Percentiles rank a stretch among this genome's conserved stretches.
phyloP scores from a whole-genome alignment of 495 filamentous ascomycete species.

The Talaromyces stipitatus region DNA sequence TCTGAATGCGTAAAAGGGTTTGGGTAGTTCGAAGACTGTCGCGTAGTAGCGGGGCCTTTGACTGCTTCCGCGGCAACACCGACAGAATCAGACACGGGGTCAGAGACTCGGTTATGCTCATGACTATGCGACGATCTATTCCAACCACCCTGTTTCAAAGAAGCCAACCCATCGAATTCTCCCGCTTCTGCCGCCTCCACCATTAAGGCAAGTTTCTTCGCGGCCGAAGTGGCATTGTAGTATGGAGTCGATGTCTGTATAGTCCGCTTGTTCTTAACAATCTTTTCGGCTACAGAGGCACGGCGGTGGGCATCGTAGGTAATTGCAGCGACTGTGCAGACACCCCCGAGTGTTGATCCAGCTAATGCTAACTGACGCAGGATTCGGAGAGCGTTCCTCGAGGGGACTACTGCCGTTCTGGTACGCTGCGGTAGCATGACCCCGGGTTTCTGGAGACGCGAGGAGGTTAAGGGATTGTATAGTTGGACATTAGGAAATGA shows the following conservation, averaged over 20 bases:
- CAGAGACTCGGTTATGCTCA: background rate
- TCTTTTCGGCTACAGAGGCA: constrained; percentile 32
- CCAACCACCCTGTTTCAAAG: constrained; percentile 24
- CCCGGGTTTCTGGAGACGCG: background rate
- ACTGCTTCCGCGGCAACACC: background rate
- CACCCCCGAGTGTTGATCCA: constrained; percentile 31
- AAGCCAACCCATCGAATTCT: constrained; percentile 31
- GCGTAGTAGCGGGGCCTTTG: no score
- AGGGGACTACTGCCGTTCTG: constrained; percentile 27
- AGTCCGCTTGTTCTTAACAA: constrained; percentile 36
- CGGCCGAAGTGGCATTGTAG: constrained; percentile 37
- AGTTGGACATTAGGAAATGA: background rate
- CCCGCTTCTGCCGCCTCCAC: constrained; percentile 37
- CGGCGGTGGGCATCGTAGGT: constrained; percentile 38
- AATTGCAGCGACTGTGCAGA: constrained; percentile 33
- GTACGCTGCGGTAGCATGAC: constrained; percentile 4
- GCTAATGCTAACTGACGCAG: constrained; percentile 37
- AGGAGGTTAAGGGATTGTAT: background rate
- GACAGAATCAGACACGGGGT: background rate
- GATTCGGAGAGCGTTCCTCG: constrained; percentile 38
- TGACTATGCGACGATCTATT: background rate
- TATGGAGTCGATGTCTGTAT: constrained; percentile 36
- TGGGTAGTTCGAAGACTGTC: background rate
- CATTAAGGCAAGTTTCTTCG: constrained; percentile 29
- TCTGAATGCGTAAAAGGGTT: background rate